Evolutionary conservation across 495 filamentous ascomycete genomes (phyloP), one percentile per base, ranked within the genome.

Genomic region (Elasticomyces elasticus): DNA sequence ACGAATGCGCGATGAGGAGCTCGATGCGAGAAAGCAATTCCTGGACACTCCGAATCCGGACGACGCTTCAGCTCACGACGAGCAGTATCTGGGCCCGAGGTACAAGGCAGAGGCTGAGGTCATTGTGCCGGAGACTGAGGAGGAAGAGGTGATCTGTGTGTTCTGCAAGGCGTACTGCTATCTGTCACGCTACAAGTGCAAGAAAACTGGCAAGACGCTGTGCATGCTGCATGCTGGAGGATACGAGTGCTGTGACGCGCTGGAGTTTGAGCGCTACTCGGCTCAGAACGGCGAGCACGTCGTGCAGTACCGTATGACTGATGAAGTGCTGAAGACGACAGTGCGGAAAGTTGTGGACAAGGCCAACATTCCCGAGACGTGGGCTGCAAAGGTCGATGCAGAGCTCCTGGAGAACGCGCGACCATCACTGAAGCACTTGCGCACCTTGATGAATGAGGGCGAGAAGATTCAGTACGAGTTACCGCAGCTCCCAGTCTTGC

Each of bases 381-480:
- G 92, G 92, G 80, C 84, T 44, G 85, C 94, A 41, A 97, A 96
- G 70, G 80, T 94, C 56, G 80, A 91, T 62, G 88, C 81, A 59
- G 74, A 84, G 17, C 75, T 97, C 54, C 84, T 88, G 53, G 85
- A 94, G 56, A 85, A 84, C 58, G 78, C 85, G 17, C 86, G 78
- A 48, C 94, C 94, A 50, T 80, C 87, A 52, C 75, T 99, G 37
- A 97, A 95, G 72, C 73, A 81, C 62, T 76, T 97, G 60, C 85
- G 89, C 59, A 80, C 79, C 50, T 78, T 99, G 49, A 75, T 97
- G 25, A 84, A 77, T 69, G 92, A 99, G 78, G 92, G 94, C 70
- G 92, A 99, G 72, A 88, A 87, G 74, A 97, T 97, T 67, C 89
- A 90, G 54, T 95, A 87, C 75, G 87, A 90, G 59, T 76, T 99